Evolutionary conservation across 2,329 filamentous ascomycete species (phyloP), one percentile per base, ranked within the genome.

Genomic region (Calycina herbarum): DNA sequence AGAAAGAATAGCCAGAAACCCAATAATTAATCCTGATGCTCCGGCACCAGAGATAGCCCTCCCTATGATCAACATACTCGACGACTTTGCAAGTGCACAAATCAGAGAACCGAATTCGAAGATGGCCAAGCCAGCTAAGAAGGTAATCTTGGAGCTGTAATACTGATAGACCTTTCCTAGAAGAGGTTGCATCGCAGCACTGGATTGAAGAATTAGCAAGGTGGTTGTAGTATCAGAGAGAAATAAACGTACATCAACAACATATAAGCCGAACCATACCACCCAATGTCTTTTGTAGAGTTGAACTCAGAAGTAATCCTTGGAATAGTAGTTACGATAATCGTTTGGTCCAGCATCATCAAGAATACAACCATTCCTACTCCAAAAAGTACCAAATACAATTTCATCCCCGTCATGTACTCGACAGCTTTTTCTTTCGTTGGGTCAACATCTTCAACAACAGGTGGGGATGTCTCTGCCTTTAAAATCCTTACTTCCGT

Each of bases 261-360:
- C 33, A 76, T 65, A 61, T 75, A 77, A 1, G 75, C 73, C 45
- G 72, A 73, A 54, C 75, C 75, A 70, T 78, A 78, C 76, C 77
- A 78, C 8, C 76, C 76, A 27, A 78, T 73, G 66, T 78, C 77
- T 38, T 73, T 68, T 15, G 77, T 70, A 17, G 75, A 75, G 24
- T 78, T 71, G 64, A 79, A 78, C 11, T 73, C 71, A 27, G 65
- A 60, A 2, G 77, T 78, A 54, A 79, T 79, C n/a, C 73, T 73
- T 10, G 78, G 78, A 61, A 79, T 77, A 10, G 77, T 66, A 29
- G 68, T 68, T 10, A 67, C 65, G 24, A 70, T 78, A 61, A 86
- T 85, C 0, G 83, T 83, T 59, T 78, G 79, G 56, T 73, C 72
- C 15, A 74, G 63, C 65, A 73, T 66, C 51, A 73, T 71, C 29